Evolutionary conservation across 106 monocot species (phyloP), one percentile per base, ranked within the genome.

Genomic region (Acanthochlamys bracteata): DNA sequence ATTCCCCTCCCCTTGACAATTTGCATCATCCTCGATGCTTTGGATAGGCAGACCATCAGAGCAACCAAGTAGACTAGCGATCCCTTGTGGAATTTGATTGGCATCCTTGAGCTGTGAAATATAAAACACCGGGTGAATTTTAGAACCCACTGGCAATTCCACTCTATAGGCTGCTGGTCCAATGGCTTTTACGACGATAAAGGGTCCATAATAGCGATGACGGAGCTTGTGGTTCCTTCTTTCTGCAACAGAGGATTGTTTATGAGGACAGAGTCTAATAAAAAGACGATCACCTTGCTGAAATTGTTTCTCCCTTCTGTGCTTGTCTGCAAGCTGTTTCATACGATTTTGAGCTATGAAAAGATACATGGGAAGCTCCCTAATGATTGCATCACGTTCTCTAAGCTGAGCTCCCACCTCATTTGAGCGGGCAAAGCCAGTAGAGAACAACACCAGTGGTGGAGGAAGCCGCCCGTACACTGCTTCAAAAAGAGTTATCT

Each of bases 401-500:
- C 49, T 12, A 14, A 49, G 49, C 17, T 12, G 15, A 17, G 49
- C 17, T 14, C 49, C 49, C 9, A 49, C 49, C 15, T 12, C 49
- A 49, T 49, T 9, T 49, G 17, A 12, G 17, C 17, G 49, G 49
- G 15, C 17, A 49, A 9, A 17, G 17, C 2, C 9, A 14, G 49
- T 49, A 12, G 17, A 49, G 49, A 49, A 49, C 49, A 3, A 12
- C 12, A 49, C 15, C 3, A 49, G 15, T 49, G 49, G 12, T 17
- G 49, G 49, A 14, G 49, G 49, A 14, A 33, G 49, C 4, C 20
- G 10, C 40, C 25, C 61, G 39, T 61, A 61, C 3, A 61, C 13
- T 14, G 20, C 61, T 61, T 61, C 61, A 41, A 61, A 61, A 4
- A 39, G 61, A 41, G 40, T 61, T 12, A 16, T 61, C 8, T 20